Conservation (phyloP, 495 filamentous ascomycete species). For the Astrothelium subdiscretum region DNA sequence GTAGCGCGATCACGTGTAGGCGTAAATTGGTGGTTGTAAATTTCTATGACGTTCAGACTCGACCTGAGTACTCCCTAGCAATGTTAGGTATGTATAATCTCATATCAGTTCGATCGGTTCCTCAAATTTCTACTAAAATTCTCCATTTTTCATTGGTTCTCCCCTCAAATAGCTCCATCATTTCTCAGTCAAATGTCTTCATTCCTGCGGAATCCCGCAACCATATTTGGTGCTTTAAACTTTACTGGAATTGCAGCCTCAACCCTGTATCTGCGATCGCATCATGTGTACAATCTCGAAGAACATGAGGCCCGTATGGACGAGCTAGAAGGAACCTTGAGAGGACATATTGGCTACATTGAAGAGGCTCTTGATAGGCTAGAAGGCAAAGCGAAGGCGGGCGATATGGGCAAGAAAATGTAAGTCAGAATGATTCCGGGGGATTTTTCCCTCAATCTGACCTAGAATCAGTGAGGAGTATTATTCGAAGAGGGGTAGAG, state of each 20-base stretch:
- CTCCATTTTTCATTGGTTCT: no score
- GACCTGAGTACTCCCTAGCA: no score
- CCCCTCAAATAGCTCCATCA: no score
- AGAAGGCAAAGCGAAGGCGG: slow-evolving; percentile 19
- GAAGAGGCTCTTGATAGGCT: slow-evolving; percentile 34
- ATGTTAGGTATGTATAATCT: no score
- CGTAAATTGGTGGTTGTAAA: background rate
- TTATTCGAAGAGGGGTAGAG: slow-evolving; percentile 11
- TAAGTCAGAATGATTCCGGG: slow-evolving; percentile 1
- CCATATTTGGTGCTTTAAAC: background rate
- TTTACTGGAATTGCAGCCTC: background rate
- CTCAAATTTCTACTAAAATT: no score
- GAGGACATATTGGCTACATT: slow-evolving; percentile 37
- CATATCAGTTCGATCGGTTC: no score
- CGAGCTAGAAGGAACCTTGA: slow-evolving; percentile 36
- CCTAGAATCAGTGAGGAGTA: background rate
- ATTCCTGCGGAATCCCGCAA: background rate
- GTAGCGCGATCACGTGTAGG: background rate
- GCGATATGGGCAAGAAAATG: slow-evolving; percentile 15
- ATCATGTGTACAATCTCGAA: slow-evolving; percentile 33
- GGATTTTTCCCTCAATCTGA: background rate
- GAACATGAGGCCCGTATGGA: slow-evolving; percentile 38
- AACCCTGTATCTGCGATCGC: slow-evolving; percentile 9
- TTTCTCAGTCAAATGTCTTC: no score
- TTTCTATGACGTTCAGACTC: background rate